phyloP scores from a whole-genome alignment of 768 basidiomycete species.

The Galerina marginata region DNA sequence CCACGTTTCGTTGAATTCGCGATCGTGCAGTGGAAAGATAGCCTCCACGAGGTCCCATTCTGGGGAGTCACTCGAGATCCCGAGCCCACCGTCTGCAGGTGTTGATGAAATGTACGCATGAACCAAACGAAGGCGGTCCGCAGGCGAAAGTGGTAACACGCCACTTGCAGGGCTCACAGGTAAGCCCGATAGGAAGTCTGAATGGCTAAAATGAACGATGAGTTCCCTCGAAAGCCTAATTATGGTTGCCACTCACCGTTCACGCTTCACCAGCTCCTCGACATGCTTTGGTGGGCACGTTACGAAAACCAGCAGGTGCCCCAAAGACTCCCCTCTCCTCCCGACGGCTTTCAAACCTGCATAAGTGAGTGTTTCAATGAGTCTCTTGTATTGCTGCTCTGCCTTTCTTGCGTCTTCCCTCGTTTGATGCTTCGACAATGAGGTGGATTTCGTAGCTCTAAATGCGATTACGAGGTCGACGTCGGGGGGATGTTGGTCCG shows the following conservation, averaged over 20 bases:
- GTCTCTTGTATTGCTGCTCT: conserved; percentile 68
- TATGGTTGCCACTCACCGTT: conserved; percentile 58
- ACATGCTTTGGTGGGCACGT: conserved; percentile 68
- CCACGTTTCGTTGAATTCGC: conserved; percentile 81
- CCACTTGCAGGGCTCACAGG: conserved; percentile 56
- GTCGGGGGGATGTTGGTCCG: conserved; percentile 42
- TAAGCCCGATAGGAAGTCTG: conserved; percentile 79
- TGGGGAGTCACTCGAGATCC: conserved; percentile 71
- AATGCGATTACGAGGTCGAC: conserved; percentile 82
- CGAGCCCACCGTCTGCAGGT: conserved; percentile 80
- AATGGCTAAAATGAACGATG: conserved; percentile 49
- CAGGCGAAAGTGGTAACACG: conserved; percentile 58
- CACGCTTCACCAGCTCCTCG: conserved; percentile 67
- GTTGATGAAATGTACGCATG: conserved; percentile 74
- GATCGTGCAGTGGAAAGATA: conserved; percentile 85
- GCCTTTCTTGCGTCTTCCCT: conserved; percentile 68
- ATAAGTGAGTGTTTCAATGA: conserved; percentile 63
- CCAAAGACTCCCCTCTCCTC: conserved; percentile 75
- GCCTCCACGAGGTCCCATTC: conserved; percentile 85
- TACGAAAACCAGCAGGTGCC: conserved; percentile 80
- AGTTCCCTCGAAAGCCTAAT: neutral
- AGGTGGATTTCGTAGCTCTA: conserved; percentile 53
- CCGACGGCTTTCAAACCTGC: conserved; percentile 76
- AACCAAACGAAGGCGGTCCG: conserved; percentile 83
- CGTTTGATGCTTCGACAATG: conserved; percentile 64